Evolutionary conservation across 108 stramenopile genomes (phyloP), one percentile per base, ranked within the genome.

Genomic region (Seminavis robusta): DNA sequence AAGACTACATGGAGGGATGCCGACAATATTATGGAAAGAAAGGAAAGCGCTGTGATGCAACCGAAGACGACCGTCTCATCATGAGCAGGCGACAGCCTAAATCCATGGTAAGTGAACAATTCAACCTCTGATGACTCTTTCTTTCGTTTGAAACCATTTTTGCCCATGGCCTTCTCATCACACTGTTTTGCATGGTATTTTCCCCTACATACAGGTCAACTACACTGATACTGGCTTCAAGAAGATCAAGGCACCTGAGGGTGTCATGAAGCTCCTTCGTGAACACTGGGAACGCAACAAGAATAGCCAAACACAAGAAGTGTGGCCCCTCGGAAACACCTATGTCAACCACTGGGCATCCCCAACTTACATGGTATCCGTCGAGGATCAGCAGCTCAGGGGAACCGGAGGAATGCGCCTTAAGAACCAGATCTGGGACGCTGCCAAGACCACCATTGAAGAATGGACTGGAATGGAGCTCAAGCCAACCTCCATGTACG

Each of bases 401-500:
- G 89, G 89, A n/a, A n/a, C n/a, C n/a, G 85, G 78, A 29, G 85
- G 89, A 21, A 54, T 59, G 33, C 59, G 59, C 3, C 50, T 91
- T 10, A 90, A 92, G 33, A 39, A 66, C 0, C 58, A 63, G 30
- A 80, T 92, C 26, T 92, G 90, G 90, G 74, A 84, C 10, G 86
- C 81, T 11, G 85, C 88, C 32, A 52, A 63, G 51, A 67, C 81
- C 11, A 59, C 74, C 38, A 76, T 97, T 45, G 89, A 94, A 46
- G 79, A 88, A 48, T 97, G 96, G 96, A 86, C 92, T 3, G 91
- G 92, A 1, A 75, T 81, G 78, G 83, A 91, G 42, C 78, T 91
- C 0, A 57, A 76, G 28, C 89, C 91, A 23, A 79, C 82, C 9
- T 70, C 82, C 30, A 65, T 87, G 65, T 95, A 97, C 59, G 96